A percentile compares a stretch with the other conserved stretches of the same genome.
Evolutionary conservation across 768 basidiomycete species (phyloP).

Genomic region (Mycena vulgaris): DNA sequence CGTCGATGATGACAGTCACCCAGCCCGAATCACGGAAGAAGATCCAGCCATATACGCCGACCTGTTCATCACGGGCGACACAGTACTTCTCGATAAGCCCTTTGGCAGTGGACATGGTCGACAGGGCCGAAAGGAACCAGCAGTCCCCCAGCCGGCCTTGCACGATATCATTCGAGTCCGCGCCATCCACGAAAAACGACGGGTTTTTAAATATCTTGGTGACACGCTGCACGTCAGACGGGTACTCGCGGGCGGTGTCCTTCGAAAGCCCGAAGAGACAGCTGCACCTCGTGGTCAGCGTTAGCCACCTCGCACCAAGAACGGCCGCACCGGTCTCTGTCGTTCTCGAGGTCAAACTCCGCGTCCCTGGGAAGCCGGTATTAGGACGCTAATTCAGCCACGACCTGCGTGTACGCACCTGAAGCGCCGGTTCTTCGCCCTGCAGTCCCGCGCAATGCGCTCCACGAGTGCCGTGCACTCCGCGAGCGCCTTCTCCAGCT

Average conservation of each 20-base stretch:
- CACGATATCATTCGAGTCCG: conserved; percentile 63
- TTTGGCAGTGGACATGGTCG: conserved; percentile 63
- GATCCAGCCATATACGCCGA: conserved; percentile 73
- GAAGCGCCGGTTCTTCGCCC: conserved; percentile 64
- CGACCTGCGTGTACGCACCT: conserved; percentile 51
- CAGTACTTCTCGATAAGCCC: conserved; percentile 68
- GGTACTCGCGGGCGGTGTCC: conserved; percentile 44
- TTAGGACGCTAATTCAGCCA: neutral
- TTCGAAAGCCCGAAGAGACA: conserved; percentile 62
- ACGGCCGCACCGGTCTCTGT: conserved; percentile 48
- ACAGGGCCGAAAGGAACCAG: conserved; percentile 69
- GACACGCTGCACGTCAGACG: conserved; percentile 60
- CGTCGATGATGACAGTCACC: conserved; percentile 71
- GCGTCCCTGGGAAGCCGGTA: conserved; percentile 58
- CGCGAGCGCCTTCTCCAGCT: conserved; percentile 64
- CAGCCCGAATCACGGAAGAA: conserved; percentile 68
- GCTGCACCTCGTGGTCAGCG: conserved; percentile 26
- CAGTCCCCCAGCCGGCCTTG: conserved; percentile 70
- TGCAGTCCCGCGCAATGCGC: conserved; percentile 63
- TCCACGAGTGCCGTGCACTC: conserved; percentile 63
- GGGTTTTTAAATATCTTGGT: conserved; percentile 69
- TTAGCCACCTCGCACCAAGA: neutral
- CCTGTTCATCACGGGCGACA: conserved; percentile 64
- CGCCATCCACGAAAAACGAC: conserved; percentile 64
- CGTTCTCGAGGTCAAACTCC: conserved; percentile 72